Percentiles rank a stretch among this genome's conserved stretches.
Conservation (phyloP, 345 rosid species). For the Barbarea vulgaris region DNA sequence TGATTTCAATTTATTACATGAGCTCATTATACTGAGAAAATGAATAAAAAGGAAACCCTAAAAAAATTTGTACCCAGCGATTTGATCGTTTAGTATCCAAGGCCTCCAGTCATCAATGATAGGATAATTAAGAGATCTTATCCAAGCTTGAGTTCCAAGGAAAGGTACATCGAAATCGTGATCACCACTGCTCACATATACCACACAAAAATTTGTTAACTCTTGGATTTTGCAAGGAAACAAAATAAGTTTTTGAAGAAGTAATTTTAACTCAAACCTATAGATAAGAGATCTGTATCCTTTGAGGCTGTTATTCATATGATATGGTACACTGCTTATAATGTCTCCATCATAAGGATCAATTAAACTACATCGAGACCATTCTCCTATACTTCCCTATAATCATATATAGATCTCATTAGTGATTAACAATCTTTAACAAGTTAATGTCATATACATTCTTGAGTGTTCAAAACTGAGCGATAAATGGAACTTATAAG, state of each 20-base stretch:
- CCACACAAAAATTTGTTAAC: too few species aligned
- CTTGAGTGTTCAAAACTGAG: too few species aligned
- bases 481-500: too few species aligned
- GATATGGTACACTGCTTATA: constrained; percentile 2
- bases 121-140: constrained; percentile 50
- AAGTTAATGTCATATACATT: too few species aligned
- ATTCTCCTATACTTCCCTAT: constrained; percentile 18
- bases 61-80: constrained; percentile 36
- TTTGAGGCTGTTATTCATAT: constrained; percentile 4
- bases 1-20: background rate
- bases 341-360: background rate
- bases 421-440: too few species aligned
- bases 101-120: constrained; percentile 56
- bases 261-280: constrained; percentile 7
- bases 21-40: too few species aligned
- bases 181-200: constrained; percentile 48
- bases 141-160: constrained; percentile 59
- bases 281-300: constrained; percentile 31
- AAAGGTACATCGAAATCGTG: constrained; percentile 52
- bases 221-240: too few species aligned
- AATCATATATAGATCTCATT: too few species aligned
- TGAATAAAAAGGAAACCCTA: too few species aligned
- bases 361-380: constrained; percentile 3
- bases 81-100: constrained; percentile 49
- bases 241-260: background rate